Base-by-base conservation (phyloP, 2,329 filamentous ascomycete species). In the Zymoseptoria tritici region DNA sequence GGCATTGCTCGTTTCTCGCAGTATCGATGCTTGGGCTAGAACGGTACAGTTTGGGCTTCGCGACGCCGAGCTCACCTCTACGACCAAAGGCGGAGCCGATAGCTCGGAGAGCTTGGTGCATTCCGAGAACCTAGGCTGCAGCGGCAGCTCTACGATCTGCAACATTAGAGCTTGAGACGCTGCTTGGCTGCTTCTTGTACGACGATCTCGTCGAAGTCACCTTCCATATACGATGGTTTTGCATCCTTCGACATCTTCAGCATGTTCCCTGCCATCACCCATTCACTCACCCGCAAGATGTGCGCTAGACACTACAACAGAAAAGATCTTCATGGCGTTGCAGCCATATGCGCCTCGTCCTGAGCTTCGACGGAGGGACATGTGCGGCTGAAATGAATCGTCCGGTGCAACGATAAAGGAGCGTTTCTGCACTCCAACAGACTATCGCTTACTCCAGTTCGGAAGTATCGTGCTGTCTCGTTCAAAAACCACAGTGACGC, bases 1-100 rank as follows among this genome's bases (percentile, higher is more conserved):
- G 61, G 61, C 60, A 64, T 58, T 52, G 20, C n/a, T 36, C 13
- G 21, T n/a, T 52, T 31, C 49, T 13, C 21, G n/a, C 22, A 42
- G 16, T 42, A 13, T 60, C 52, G 36, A 42, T 16, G 36, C 11
- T 42, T 42, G 36, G 9, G 11, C 11, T 5, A 42, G 36, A 13
- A 16, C 11, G 9, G 11, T 6, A 13, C 11, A 42, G 11, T 16
- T 42, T 42, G 36, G 7, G 24, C 24, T 26, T 26, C 24, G 4
- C 7, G 24, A 26, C 24, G 24, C 24, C 24, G 24, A 26, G 24
- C 24, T 8, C 24, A 26, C 24, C 24, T 26, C 24, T 26, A 26
- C 24, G 24, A 8, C 24, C 24, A 8, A 26, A 26, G 24, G 24
- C 24, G 4, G 24, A 26, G 24, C 24, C 24, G 24, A 26, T 26